Evolutionary conservation across 2,329 filamentous ascomycete species (phyloP), one percentile per base, ranked within the genome.

Genomic region (Bipolaris oryzae): DNA sequence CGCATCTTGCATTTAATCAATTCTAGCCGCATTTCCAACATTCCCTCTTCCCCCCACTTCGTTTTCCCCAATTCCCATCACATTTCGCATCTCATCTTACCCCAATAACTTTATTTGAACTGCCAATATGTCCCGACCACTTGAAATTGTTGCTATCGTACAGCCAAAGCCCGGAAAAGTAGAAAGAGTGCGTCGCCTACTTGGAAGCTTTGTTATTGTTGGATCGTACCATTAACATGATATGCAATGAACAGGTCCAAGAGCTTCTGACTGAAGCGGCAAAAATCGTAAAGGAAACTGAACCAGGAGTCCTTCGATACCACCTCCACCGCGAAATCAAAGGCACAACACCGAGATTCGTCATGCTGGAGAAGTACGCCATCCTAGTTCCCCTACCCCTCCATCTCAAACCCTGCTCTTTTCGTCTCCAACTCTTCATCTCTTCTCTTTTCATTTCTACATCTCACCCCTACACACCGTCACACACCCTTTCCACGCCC

Each of bases 361-460:
- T 75, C 13, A 68, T 76, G 60, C 56, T 74, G 1, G 74, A 76
- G 53, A 75, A 69, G 71, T 75, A 57, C 35, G 69, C 57, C 31
- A 10, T 23, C 28, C 15, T 7, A 7, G 31, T 18, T 38, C 9
- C 6, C 7, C 28, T 4, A 3, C 3, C 39, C 5, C 18, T 21
- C 15, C 20, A 15, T 20, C 13, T 38, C 10, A 1, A 13, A 16
- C 15, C 34, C 15, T 7, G 5, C 5, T 16, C n/a, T 35, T 7
- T 35, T n/a, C n/a, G 5, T 21, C 3, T 21, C 3, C 21, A 21
- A 3, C 5, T 20, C 7, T 31, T 6, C 1, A 13, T 35, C 15
- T 13, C 15, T 9, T 5, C 15, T 16, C n/a, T 35, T 7, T 7
- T 16, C 33, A n/a, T 16, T 16, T 9, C 15, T 5, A 6, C 15